Conservation (phyloP, 495 filamentous ascomycete genomes). For the Aspergillus bertholletiae region DNA sequence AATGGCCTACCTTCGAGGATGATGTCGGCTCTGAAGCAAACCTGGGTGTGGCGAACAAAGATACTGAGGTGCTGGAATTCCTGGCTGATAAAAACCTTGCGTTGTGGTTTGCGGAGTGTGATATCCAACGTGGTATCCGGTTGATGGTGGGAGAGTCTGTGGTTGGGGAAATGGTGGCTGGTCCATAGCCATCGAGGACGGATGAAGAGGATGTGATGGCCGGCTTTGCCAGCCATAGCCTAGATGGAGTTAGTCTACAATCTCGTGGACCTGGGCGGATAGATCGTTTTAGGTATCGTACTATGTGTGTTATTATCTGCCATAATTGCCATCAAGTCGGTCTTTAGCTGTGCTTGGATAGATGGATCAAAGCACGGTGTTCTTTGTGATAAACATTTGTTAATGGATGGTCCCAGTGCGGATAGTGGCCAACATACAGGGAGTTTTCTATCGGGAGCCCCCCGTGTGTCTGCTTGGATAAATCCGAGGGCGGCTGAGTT, state of each 20-base stretch:
- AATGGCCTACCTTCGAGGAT: constrained; percentile 19
- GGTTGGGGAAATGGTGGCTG: constrained; percentile 20
- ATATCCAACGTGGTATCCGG: constrained; percentile 17
- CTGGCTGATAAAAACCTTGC: constrained; percentile 19
- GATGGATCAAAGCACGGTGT: neutral
- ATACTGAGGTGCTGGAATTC: constrained; percentile 17
- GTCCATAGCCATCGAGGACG: constrained; percentile 18
- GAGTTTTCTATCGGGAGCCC: neutral
- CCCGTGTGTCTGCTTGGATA: neutral
- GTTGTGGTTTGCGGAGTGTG: constrained; percentile 10
- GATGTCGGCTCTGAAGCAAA: constrained; percentile 14
- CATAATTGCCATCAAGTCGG: constrained; percentile 13
- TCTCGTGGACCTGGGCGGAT: neutral
- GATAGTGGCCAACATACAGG: neutral
- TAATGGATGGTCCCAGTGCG: neutral
- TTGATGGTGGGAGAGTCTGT: constrained; percentile 13
- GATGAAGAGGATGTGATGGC: constrained; percentile 19
- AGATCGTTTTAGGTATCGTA: too few relatives aligned
- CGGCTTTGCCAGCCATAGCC: constrained; percentile 25
- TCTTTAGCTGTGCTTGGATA: constrained; percentile 1
- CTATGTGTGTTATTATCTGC: constrained; percentile 22
- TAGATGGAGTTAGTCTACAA: constrained; percentile 9
- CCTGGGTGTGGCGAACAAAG: constrained; percentile 15
- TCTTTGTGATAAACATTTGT: neutral
- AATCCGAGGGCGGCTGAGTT: neutral